Base-by-base conservation (phyloP, 176 grass and related monocot species). In the Alopecurus myosuroides region DNA sequence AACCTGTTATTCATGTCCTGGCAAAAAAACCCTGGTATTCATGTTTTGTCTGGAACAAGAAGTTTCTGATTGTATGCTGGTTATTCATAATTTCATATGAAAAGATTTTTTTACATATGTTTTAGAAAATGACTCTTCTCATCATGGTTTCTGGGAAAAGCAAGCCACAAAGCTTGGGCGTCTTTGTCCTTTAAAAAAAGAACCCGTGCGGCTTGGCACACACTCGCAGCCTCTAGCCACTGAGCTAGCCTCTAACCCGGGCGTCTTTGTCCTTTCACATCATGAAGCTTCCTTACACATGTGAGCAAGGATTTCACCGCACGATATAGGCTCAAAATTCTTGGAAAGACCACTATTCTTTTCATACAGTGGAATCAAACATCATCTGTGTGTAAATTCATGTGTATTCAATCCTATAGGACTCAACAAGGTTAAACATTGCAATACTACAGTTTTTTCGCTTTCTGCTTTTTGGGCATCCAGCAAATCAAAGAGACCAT, bases 41-140 rank as follows among this genome's bases (percentile, higher is more conserved):
- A 63, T 75, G 52, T 34, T 53, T 34, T 34, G 31, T 44, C 71
- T 62, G 23, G 88, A 18, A 64, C 12, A 78, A 64, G 72, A 82
- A 74, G 46, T 41, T 67, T 40, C 9, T 19, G 39, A 5, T 22
- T 75, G 1, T 50, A 17, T 46, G 25, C 25, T 81, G 66, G 7
- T 53, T 70, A 80, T 44, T 62, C 20, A 17, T 62, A 45, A 49
- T 74, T 44, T 42, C 34, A 15, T 52, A 45, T 17, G 3, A 4
- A 42, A 81, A 18, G 6, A 14, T 42, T 81, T 62, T 82, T 26
- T n/a, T n/a, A n/a, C n/a, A n/a, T n/a, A 71, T 82, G 53, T 23
- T 81, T 80, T 50, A 69, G 36, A 58, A 11, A 39, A 77, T 62
- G 19, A 12, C 39, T 25, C 85, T 33, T 34, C 31, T 86, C 13